A percentile compares a stretch with the other conserved stretches of the same genome.
These are phyloP conservation scores for Leishmania major DNA, from an alignment of 208 protist species.

Conservation along the genomic window DNA sequence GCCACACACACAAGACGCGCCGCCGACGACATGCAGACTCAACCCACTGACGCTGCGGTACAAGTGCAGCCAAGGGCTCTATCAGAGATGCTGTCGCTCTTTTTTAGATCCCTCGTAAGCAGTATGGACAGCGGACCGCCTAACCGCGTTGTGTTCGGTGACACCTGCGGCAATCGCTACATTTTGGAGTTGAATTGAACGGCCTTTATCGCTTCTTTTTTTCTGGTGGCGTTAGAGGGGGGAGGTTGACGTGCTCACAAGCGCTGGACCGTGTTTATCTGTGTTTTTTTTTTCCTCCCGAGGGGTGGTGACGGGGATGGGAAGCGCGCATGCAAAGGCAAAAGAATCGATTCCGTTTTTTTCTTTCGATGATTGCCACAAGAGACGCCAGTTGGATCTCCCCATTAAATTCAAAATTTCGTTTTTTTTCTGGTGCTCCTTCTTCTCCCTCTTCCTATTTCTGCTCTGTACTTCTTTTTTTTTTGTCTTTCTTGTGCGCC, in stretches of 20 bases:
- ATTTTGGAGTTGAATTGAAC: slow-evolving; percentile 12
- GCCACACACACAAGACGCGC: no score
- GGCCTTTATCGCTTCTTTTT: background rate
- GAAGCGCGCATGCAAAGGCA: background rate
- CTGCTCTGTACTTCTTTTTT: background rate
- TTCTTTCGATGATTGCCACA: background rate
- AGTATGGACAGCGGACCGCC: slow-evolving; percentile 6
- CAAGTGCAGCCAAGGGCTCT: background rate
- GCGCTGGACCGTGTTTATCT: background rate
- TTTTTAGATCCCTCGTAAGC: slow-evolving; percentile 11
- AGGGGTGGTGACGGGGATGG: background rate
- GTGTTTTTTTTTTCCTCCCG: background rate
- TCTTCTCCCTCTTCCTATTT: background rate
- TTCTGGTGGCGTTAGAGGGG: background rate
- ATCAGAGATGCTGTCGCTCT: slow-evolving; percentile 17
- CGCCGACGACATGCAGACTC: background rate
- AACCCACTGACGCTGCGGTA: background rate
- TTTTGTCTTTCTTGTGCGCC: background rate
- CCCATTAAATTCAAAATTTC: background rate
- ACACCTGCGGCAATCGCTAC: slow-evolving; percentile 31
- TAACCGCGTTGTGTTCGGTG: slow-evolving; percentile 23
- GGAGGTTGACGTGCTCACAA: background rate
- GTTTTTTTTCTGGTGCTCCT: slow-evolving; percentile 6
- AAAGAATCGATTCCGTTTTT: background rate
- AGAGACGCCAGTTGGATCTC: no score